phyloP scores from a whole-genome alignment of 2,329 filamentous ascomycete genomes.

The Ascomycota sp. region DNA sequence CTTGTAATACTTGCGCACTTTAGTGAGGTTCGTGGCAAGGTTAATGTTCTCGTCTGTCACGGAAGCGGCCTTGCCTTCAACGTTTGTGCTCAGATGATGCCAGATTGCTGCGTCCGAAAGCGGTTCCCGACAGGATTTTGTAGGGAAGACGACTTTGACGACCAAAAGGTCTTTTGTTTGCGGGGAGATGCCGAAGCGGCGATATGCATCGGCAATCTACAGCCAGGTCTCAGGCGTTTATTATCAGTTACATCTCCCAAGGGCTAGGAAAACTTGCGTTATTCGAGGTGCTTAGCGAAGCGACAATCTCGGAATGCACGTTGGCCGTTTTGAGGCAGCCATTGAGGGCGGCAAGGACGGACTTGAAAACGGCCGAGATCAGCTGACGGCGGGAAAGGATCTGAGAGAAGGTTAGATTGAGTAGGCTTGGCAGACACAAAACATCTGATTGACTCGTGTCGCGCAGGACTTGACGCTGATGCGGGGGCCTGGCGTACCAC shows the following conservation, averaged over 20 bases:
- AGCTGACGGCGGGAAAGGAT: slow-evolving; percentile 54
- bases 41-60: slow-evolving; percentile 45
- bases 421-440: neutral
- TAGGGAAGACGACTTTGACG: slow-evolving; percentile 50
- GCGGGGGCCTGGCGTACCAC: slow-evolving; percentile 30
- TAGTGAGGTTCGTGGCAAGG: slow-evolving; percentile 39
- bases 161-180: slow-evolving; percentile 53
- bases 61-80: slow-evolving; percentile 38
- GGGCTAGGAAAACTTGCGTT: slow-evolving; percentile 33
- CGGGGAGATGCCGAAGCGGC: slow-evolving; percentile 63
- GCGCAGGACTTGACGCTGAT: too few relatives aligned
- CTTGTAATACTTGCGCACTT: slow-evolving; percentile 74
- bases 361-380: slow-evolving; percentile 56
- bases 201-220: slow-evolving; percentile 81
- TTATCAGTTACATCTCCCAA: neutral
- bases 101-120: slow-evolving; percentile 25
- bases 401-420: slow-evolving; percentile 15
- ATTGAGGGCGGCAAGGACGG: slow-evolving; percentile 44
- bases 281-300: slow-evolving; percentile 59
- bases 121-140: slow-evolving; percentile 19
- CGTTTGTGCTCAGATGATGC: slow-evolving; percentile 36
- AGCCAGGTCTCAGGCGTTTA: neutral
- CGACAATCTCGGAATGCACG: slow-evolving; percentile 75
- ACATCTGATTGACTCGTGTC: neutral
- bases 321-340: slow-evolving; percentile 56